Conservation (phyloP, 352 stramenopile genomes). For the Aphanomyces cochlioides region DNA sequence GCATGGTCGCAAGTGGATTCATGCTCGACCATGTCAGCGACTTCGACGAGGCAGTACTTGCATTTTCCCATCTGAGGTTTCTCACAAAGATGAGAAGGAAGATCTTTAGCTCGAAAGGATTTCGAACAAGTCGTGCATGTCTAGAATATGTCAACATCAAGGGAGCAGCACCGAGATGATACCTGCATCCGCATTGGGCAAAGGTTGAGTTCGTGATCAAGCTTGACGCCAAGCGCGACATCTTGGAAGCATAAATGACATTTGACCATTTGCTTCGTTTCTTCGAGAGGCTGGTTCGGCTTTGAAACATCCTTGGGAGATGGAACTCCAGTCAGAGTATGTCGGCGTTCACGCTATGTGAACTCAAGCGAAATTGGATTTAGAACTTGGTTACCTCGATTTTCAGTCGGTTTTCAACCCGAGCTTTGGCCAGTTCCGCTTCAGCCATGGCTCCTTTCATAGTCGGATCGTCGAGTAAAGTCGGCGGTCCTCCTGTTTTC, state of each 20-base stretch:
- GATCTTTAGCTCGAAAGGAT: constrained; percentile 12
- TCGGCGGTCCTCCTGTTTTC: not conserved
- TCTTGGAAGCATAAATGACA: constrained; percentile 3
- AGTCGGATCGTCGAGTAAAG: constrained; percentile 32
- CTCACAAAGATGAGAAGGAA: not conserved
- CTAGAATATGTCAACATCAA: not conserved
- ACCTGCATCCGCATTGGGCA: constrained; percentile 49
- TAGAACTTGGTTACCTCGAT: constrained; percentile 34
- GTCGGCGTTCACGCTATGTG: constrained; percentile 36
- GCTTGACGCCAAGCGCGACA: constrained; percentile 15
- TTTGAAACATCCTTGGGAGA: not conserved
- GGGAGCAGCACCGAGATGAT: too few relatives aligned
- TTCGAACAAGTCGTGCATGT: not conserved
- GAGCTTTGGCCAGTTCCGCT: constrained; percentile 62
- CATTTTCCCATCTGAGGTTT: constrained; percentile 44
- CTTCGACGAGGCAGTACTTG: constrained; percentile 52
- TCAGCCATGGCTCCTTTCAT: constrained; percentile 59
- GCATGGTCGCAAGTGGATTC: constrained; percentile 75
- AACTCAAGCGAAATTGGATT: not conserved
- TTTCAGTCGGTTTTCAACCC: constrained; percentile 59
- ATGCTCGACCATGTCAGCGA: constrained; percentile 60
- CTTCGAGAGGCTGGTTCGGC: not conserved
- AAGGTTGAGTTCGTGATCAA: constrained; percentile 51
- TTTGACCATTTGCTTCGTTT: not conserved
- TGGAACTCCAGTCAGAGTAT: constrained; percentile 1